phyloP scores from a whole-genome alignment of 805 yeast genomes.

The Kazachstania taianensis region DNA sequence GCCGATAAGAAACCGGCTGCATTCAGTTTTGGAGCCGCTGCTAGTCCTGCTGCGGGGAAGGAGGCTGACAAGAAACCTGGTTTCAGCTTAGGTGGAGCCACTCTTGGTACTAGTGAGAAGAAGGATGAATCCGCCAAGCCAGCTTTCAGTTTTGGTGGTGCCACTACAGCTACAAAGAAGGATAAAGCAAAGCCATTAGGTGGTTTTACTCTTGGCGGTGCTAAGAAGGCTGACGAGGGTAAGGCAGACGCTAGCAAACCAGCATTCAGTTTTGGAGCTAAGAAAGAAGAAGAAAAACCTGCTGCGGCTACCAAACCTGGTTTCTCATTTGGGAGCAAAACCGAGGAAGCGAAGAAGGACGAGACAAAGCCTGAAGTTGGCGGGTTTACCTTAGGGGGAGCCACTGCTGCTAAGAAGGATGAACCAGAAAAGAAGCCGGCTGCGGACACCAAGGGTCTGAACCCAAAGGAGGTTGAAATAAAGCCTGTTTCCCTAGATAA shows the following conservation, averaged over 20 bases:
- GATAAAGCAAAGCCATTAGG: constrained; percentile 8
- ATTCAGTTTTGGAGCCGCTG: constrained; percentile 1
- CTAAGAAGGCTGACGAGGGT: constrained; percentile 1
- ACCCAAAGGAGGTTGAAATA: constrained; percentile 47
- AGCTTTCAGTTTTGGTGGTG: background rate
- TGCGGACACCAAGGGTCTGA: constrained; percentile 3
- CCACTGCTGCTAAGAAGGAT: constrained; percentile 1
- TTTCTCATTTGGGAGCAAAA: constrained; percentile 24
- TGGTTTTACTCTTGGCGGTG: constrained; percentile 8
- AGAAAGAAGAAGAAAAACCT: constrained; percentile 7
- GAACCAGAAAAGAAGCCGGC: background rate
- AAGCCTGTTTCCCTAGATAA: constrained; percentile 73
- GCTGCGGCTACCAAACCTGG: constrained; percentile 8
- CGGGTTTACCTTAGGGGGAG: constrained; percentile 6
- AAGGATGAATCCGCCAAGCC: constrained; percentile 5
- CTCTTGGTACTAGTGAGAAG: constrained; percentile 9
- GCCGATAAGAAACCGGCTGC: constrained; percentile 1
- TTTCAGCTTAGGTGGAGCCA: constrained; percentile 6
- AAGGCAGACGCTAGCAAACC: constrained; percentile 2
- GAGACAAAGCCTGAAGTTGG: constrained; percentile 8
- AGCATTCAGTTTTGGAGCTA: constrained; percentile 3
- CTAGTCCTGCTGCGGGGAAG: constrained; percentile 4
- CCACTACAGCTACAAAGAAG: constrained; percentile 1
- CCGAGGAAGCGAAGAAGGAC: constrained; percentile 9
- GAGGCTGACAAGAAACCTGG: constrained; percentile 2